A percentile compares a stretch with the other conserved stretches of the same genome.
Conservation (phyloP, 1,284 basidiomycete species). For the Ustilago crameri region DNA sequence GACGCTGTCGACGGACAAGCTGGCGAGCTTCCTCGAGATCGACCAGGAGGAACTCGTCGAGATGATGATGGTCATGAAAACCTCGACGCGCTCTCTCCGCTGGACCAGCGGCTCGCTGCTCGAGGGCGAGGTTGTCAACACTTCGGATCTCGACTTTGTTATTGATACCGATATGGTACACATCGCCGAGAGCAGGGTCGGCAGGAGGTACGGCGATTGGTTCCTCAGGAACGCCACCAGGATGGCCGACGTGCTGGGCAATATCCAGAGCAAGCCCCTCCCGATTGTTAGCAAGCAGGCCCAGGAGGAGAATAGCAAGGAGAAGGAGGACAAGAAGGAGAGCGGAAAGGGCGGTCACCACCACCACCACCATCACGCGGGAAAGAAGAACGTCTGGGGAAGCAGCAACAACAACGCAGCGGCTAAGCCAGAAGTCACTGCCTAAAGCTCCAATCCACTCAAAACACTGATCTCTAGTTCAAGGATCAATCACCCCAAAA, state of each 20-base stretch:
- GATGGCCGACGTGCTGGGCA: conserved; percentile 58
- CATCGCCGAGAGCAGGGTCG: conserved; percentile 91
- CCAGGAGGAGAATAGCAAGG: conserved; percentile 28
- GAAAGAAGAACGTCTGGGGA: conserved; percentile 18
- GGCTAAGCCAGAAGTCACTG: too few relatives aligned
- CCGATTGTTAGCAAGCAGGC: conserved; percentile 49
- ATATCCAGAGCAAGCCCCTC: conserved; percentile 56
- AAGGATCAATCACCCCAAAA: too few relatives aligned
- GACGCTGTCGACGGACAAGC: conserved; percentile 87
- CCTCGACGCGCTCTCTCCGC: conserved; percentile 75
- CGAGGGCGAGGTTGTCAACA: conserved; percentile 86
- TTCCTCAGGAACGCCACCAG: conserved; percentile 78
- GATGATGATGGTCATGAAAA: conserved; percentile 97
- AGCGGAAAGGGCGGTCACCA: not conserved
- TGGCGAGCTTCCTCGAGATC: conserved; percentile 84
- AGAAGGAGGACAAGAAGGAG: not conserved
- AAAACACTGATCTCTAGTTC: too few relatives aligned
- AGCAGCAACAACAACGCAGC: too few relatives aligned
- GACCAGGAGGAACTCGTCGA: conserved; percentile 94
- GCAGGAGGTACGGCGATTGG: conserved; percentile 92
- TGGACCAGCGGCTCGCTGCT: conserved; percentile 77
- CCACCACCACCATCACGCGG: too few relatives aligned
- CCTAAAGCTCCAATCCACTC: too few relatives aligned
- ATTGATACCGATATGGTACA: conserved; percentile 96
- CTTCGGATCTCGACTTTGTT: conserved; percentile 93